Conservation (phyloP, 176 grass and related monocot species). For the Aegilops bicornis region DNA sequence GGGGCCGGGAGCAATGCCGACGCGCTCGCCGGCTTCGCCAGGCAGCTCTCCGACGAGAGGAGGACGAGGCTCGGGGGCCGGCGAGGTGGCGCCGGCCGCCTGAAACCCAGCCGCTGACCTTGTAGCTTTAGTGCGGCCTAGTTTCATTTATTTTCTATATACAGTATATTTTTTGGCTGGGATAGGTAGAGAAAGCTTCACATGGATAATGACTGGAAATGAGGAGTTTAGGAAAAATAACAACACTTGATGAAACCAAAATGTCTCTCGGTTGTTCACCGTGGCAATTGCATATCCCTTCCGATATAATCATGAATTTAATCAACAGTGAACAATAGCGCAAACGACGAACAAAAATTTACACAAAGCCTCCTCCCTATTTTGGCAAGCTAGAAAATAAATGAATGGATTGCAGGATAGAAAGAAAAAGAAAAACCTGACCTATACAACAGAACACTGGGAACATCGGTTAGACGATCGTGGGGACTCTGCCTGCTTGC, state of each 20-base stretch:
- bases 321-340: background rate
- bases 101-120: background rate
- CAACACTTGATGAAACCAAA: background rate
- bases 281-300: slow-evolving; percentile 4
- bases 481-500: background rate
- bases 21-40: slow-evolving; percentile 42
- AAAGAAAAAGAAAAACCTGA: background rate
- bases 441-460: slow-evolving; percentile 39
- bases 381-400: slow-evolving; percentile 23
- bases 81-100: background rate
- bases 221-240: background rate
- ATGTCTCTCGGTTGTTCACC: background rate
- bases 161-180: background rate
- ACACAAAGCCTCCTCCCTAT: slow-evolving; percentile 27
- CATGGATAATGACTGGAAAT: background rate
- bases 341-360: slow-evolving; percentile 31
- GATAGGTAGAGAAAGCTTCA: background rate
- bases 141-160: background rate
- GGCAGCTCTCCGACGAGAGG: slow-evolving; percentile 54
- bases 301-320: background rate
- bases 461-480: slow-evolving; percentile 3
- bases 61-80: slow-evolving; percentile 5
- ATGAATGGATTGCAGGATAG: slow-evolving; percentile 13
- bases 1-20: slow-evolving; percentile 44
- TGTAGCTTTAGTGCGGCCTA: background rate